Base-by-base conservation (phyloP, 768 basidiomycete genomes). In the Boletus sensibilis region DNA sequence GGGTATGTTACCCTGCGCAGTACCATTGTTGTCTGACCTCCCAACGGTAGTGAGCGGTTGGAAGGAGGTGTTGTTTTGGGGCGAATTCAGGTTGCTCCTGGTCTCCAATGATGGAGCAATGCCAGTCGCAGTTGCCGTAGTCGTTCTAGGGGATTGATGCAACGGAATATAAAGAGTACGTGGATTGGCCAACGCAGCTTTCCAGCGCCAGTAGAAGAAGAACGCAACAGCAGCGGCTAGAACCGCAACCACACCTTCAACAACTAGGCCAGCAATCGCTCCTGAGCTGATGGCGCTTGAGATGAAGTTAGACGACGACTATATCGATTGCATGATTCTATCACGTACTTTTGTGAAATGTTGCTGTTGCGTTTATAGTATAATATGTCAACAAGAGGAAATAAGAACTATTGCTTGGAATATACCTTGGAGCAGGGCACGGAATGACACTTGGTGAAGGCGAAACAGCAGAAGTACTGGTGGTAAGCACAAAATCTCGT, bases 121-220 rank as follows among this genome's bases (percentile, higher is more conserved):
- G 23, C 56, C 63, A 16, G 43, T 52, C 27, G 38, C 29, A 2
- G 54, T 45, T 25, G 23, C 53, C 0, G 42, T 60, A 20, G 58
- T 47, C 18, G 29, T 41, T 21, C 16, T 57, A 5, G 55, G 57
- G 29, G 48, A 48, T 41, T 40, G 59, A 37, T 45, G 38, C 8
- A 49, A 9, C 6, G 60, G 43, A 0, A 57, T 50, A 51, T 62
- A 60, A 9, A 39, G 27, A 4, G 38, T 44, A 4, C 33, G 29
- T 31, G 59, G 49, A 14, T 29, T 20, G 29, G 21, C 23, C 39
- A 59, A 49, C 2, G 43, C 53, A 11, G 50, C 45, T 52, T 52
- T 68, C 66, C 64, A 72, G 14, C 64, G 66, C 20, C 59, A 42
- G 27, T 68, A 64, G 53, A 68, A 70, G 31, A 66, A 42, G 23